phyloP scores from a whole-genome alignment of 352 stramenopile species.

The Pythium phragmitis region DNA sequence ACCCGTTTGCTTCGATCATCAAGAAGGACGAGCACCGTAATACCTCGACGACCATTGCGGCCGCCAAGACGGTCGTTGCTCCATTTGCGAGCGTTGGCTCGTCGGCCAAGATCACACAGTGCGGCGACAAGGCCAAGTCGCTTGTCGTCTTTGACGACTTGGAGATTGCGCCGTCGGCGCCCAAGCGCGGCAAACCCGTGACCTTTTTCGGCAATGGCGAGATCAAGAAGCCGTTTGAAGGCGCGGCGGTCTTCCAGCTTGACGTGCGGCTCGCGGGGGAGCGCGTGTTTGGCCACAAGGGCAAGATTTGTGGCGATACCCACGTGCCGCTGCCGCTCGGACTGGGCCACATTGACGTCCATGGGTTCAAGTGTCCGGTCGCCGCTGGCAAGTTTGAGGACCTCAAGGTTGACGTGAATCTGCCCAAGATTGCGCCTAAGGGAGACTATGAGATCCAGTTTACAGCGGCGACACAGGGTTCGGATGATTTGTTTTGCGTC shows the following conservation, averaged over 20 bases:
- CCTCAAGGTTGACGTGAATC: slow-evolving; percentile 79
- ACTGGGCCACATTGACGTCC: slow-evolving; percentile 84
- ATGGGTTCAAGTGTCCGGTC: slow-evolving; percentile 76
- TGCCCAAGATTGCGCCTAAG: slow-evolving; percentile 73
- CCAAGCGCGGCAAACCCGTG: slow-evolving; percentile 77
- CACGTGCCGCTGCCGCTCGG: slow-evolving; percentile 77
- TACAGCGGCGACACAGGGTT: slow-evolving; percentile 40
- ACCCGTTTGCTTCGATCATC: slow-evolving; percentile 54
- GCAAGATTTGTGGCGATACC: slow-evolving; percentile 74
- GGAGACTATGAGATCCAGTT: slow-evolving; percentile 85
- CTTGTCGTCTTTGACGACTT: slow-evolving; percentile 70
- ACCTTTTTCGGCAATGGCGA: slow-evolving; percentile 69
- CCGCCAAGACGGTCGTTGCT: slow-evolving; percentile 16
- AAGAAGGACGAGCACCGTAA: slow-evolving; percentile 24
- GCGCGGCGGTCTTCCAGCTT: slow-evolving; percentile 65
- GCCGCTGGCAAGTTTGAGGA: slow-evolving; percentile 60
- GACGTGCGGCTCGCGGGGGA: slow-evolving; percentile 68
- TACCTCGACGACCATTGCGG: slow-evolving; percentile 14
- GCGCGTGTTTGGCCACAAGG: slow-evolving; percentile 71
- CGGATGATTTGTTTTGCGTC: slow-evolving; percentile 71
- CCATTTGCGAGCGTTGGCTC: slow-evolving; percentile 38
- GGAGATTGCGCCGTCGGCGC: slow-evolving; percentile 56
- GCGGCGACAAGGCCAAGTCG: slow-evolving; percentile 61
- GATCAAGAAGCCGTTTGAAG: slow-evolving; percentile 60
- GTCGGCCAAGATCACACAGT: slow-evolving; percentile 79